These are phyloP conservation scores for Glonium stellatum DNA, from an alignment of 495 filamentous ascomycete species.

Conservation along the genomic window DNA sequence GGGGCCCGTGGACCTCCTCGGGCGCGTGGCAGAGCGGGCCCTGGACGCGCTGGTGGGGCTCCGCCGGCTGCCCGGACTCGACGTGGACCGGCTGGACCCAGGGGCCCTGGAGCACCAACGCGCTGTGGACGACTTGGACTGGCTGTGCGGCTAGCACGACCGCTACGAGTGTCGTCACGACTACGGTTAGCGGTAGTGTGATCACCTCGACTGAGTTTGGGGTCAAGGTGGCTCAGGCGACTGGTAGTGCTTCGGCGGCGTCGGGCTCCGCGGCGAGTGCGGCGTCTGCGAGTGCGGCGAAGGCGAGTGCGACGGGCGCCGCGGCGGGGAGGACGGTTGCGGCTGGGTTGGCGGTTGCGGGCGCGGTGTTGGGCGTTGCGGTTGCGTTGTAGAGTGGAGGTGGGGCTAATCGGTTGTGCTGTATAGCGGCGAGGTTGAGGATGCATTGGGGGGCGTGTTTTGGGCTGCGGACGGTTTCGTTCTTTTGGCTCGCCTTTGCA, in stretches of 20 bases:
- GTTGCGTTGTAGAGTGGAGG: constrained; percentile 8
- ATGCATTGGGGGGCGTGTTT: too few relatives aligned
- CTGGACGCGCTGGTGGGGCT: constrained; percentile 35
- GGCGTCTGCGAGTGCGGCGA: neutral
- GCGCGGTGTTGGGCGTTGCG: constrained; percentile 15
- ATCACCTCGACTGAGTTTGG: constrained; percentile 26
- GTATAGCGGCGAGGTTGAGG: too few relatives aligned
- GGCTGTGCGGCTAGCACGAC: constrained; percentile 32
- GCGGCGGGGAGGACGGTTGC: constrained; percentile 10
- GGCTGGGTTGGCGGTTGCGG: constrained; percentile 14
- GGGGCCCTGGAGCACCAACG: constrained; percentile 27
- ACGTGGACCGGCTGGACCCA: constrained; percentile 34
- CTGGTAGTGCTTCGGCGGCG: neutral
- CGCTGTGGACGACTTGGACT: constrained; percentile 34
- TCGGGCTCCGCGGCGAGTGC: neutral
- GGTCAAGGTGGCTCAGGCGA: constrained; percentile 29
- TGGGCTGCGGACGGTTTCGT: too few relatives aligned
- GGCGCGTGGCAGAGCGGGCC: constrained; percentile 23
- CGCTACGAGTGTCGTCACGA: constrained; percentile 27
- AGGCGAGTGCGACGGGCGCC: constrained; percentile 2
- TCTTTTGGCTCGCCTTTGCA: too few relatives aligned
- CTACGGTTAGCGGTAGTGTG: constrained; percentile 22
- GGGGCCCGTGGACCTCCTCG: constrained; percentile 27
- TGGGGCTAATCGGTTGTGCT: too few relatives aligned
- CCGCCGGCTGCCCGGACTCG: constrained; percentile 24